Conservation (phyloP, 805 yeast genomes). For the Cyberlindnera americana region DNA sequence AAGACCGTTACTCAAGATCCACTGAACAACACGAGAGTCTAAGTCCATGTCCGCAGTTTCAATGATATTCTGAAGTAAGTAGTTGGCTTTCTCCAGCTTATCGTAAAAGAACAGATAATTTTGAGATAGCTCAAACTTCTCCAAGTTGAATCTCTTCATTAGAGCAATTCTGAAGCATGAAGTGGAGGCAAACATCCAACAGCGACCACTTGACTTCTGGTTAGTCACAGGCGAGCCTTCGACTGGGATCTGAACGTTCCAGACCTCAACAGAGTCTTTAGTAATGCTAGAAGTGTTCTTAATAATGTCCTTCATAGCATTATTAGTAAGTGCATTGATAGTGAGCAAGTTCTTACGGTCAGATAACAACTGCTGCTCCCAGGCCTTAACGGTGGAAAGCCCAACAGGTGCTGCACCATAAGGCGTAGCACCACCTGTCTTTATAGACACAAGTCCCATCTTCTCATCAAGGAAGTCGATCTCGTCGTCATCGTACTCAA, state of each 20-base stretch:
- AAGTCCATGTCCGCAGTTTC: conserved; percentile 62
- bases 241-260: conserved; percentile 27
- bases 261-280: conserved; percentile 21
- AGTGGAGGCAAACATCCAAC: conserved; percentile 85
- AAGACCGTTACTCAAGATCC: conserved; percentile 59
- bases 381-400: conserved; percentile 32
- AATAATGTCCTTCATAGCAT: conserved; percentile 21
- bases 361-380: conserved; percentile 44
- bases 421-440: neutral
- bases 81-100: conserved; percentile 78
- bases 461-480: conserved; percentile 7
- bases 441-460: conserved; percentile 1
- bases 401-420: conserved; percentile 29
- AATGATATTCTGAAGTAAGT: conserved; percentile 66
- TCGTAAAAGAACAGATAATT: conserved; percentile 77
- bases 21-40: conserved; percentile 67
- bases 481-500: conserved; percentile 9
- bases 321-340: conserved; percentile 50
- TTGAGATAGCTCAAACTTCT: conserved; percentile 69
- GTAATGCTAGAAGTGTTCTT: conserved; percentile 11
- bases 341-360: conserved; percentile 51
- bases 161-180: conserved; percentile 65
- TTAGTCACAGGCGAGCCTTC: conserved; percentile 64
- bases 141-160: conserved; percentile 57
- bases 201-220: conserved; percentile 72